Evolutionary conservation across 108 stramenopile species (phyloP).

Genomic region (Cyclostephanos tholiformis): DNA sequence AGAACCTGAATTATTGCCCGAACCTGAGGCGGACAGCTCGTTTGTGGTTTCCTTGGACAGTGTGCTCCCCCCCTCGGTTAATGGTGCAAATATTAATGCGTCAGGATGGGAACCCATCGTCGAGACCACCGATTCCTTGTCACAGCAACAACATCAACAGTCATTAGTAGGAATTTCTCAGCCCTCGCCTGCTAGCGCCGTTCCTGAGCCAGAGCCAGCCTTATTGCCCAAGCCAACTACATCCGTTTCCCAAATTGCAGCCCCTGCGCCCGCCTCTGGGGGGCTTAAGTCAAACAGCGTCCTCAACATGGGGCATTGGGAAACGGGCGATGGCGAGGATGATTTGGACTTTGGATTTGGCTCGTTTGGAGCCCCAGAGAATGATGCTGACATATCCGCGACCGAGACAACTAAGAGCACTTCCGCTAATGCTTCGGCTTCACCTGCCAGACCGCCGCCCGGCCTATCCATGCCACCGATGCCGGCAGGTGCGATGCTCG

Average conservation of each 20-base stretch:
- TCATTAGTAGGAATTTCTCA: conserved; percentile 17
- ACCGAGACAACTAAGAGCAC: conserved; percentile 30
- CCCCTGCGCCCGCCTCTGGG: conserved; percentile 20
- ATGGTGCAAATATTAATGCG: conserved; percentile 56
- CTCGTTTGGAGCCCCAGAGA: conserved; percentile 62
- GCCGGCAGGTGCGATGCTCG: conserved; percentile 80
- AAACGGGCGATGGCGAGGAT: conserved; percentile 67
- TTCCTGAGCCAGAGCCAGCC: conserved; percentile 26
- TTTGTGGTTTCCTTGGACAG: conserved; percentile 39
- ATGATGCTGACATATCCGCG: conserved; percentile 42
- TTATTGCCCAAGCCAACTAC: conserved; percentile 20
- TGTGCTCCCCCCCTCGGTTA: conserved; percentile 50
- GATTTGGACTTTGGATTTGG: conserved; percentile 89
- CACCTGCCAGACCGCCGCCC: conserved; percentile 85
- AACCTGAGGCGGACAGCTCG: conserved; percentile 29
- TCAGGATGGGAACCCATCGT: conserved; percentile 56
- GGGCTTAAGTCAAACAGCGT: conserved; percentile 60
- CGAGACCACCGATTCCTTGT: conserved; percentile 30
- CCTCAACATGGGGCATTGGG: conserved; percentile 90
- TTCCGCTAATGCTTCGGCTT: conserved; percentile 40
- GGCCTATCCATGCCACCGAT: conserved; percentile 89
- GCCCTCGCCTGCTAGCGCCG: conserved; percentile 4
- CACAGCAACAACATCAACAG: conserved; percentile 28
- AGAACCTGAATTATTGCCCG: conserved; percentile 26
- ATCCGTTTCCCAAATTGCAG: conserved; percentile 16